Evolutionary conservation across 306 rosid species (phyloP).

Genomic region (Quercus parvula): DNA sequence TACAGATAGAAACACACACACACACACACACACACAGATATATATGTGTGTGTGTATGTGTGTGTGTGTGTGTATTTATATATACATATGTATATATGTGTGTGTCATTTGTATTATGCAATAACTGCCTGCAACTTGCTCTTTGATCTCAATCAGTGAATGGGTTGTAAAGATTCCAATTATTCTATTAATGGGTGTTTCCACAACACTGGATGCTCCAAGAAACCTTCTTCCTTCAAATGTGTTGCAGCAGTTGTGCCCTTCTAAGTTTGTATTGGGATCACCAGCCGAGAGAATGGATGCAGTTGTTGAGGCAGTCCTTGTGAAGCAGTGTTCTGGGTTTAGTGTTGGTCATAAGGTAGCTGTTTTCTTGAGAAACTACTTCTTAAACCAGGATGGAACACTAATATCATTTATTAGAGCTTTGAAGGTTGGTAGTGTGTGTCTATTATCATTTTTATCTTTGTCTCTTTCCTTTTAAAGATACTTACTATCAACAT

Average conservation of each 20-base stretch:
- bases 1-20: too few relatives aligned
- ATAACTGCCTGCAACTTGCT: slow-evolving; percentile 9
- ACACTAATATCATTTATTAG: slow-evolving; percentile 78
- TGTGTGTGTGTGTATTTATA: not conserved
- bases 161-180: slow-evolving; percentile 84
- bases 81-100: not conserved
- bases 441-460: slow-evolving; percentile 13
- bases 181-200: slow-evolving; percentile 81
- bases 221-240: slow-evolving; percentile 60
- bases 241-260: slow-evolving; percentile 67
- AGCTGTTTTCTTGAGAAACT: slow-evolving; percentile 71
- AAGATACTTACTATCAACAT: not conserved
- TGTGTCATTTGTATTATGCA: not conserved
- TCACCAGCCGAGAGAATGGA: slow-evolving; percentile 87
- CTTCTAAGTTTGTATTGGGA: slow-evolving; percentile 59
- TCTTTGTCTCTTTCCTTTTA: slow-evolving; percentile 10
- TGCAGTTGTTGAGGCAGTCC: slow-evolving; percentile 84
- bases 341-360: slow-evolving; percentile 78
- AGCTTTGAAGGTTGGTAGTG: slow-evolving; percentile 80
- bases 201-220: slow-evolving; percentile 76
- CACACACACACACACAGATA: not conserved
- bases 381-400: slow-evolving; percentile 90
- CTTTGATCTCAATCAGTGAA: slow-evolving; percentile 54
- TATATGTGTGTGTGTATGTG: not conserved
- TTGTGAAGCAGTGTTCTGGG: slow-evolving; percentile 59